Evolutionary conservation across 768 basidiomycete species (phyloP), one percentile per base, ranked within the genome.

Genomic region (Mycena filopes): DNA sequence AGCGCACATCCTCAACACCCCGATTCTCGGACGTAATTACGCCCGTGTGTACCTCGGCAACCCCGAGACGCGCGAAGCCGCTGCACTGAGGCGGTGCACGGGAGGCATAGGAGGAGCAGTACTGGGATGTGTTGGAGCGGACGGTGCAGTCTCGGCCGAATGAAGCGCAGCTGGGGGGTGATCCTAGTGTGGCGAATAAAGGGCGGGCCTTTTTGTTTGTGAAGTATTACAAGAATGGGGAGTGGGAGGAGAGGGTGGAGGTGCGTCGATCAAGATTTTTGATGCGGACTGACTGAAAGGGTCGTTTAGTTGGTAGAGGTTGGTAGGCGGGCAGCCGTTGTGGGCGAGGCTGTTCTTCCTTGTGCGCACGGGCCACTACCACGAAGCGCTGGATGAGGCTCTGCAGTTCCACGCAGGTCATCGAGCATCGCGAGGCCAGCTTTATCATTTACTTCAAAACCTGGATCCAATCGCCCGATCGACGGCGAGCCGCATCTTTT

Each of bases 331-430:
- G 13, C 91, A 92, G 71, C 94, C 95, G 1, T 70, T 99, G 15
- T 99, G 96, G 95, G 97, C 96, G 13, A 90, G 94, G 62, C 74
- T 96, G 21, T 98, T 94, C 79, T 96, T 92, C 79, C 86, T 99
- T 16, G 83, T 99, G 12, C 89, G 97, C 28, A 91, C 91, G 1
- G 97, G 97, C 0, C 90, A 96, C 74, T 74, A 83, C 7, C 82
- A 86, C 42, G 96, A 98, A 65, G 95, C 96, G 0, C 80, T 97
- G 26, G 85, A 86, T 7, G 91, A 96, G 65, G 90, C 94, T 0
- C 64, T 87, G 16, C 84, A 86, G 29, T 88, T 87, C 72, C 91
- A 94, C n/a, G 68, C 81, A 86, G 50, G 89, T 87, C 3, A 88
- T 91, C 67, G 89, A 90, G 66, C 87, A 89, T 71, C 86, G 91